Conservation (phyloP, 2,329 filamentous ascomycete genomes). For the Penicillium sp. region DNA sequence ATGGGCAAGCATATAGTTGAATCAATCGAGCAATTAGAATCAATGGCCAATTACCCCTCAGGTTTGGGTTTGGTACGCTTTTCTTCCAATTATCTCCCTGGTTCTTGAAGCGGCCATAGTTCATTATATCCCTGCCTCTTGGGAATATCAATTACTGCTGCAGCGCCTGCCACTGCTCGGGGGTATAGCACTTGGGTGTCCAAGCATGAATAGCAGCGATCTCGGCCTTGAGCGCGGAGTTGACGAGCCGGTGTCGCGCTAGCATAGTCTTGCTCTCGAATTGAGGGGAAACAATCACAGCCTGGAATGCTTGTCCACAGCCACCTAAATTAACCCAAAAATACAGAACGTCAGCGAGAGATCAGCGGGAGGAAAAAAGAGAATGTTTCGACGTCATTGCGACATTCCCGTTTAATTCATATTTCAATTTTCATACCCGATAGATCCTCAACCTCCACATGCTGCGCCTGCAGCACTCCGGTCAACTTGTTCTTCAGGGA, state of each 20-base stretch:
- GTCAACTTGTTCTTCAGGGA: constrained; percentile 67
- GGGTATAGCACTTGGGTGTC: constrained; percentile 91
- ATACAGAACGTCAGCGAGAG: not conserved
- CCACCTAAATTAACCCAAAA: constrained; percentile 52
- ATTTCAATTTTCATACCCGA: constrained; percentile 62
- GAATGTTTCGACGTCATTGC: not conserved
- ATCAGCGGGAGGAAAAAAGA: constrained; percentile 1
- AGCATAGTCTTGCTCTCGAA: constrained; percentile 73
- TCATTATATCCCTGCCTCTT: not conserved
- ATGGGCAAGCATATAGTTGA: not conserved
- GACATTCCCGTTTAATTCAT: too few species aligned
- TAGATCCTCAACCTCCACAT: constrained; percentile 88
- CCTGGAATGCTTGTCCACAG: constrained; percentile 69
- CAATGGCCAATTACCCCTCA: not conserved
- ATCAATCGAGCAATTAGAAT: not conserved
- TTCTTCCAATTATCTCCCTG: not conserved
- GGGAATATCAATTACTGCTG: constrained; percentile 36
- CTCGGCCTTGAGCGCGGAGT: constrained; percentile 77
- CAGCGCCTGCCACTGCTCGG: constrained; percentile 80
- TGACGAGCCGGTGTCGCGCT: constrained; percentile 82
- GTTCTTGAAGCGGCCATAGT: not conserved
- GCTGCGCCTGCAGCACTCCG: constrained; percentile 66
- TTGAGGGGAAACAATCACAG: constrained; percentile 66
- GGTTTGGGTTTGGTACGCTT: not conserved
- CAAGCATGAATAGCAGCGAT: constrained; percentile 91